Base-by-base conservation (phyloP, 768 basidiomycete species). In the Lactarius vividus region DNA sequence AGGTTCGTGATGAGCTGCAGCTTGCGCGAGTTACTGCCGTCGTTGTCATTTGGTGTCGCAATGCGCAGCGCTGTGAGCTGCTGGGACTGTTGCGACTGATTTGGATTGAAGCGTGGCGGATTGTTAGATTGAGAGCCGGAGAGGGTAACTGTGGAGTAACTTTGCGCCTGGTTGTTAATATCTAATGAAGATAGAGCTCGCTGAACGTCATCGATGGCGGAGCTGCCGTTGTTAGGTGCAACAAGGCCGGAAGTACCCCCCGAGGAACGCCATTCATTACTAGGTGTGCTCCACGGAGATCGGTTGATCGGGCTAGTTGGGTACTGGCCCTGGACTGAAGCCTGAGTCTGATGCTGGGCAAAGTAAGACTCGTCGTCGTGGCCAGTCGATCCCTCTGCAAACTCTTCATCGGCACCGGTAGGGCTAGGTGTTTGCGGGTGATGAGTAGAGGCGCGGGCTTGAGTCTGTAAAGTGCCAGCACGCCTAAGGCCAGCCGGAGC, bases 121-220 rank as follows among this genome's bases (percentile, higher is more conserved):
- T 87, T 86, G 11, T 74, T 77, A 61, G 83, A 82, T 68, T 87
- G 88, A 35, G 84, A 81, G 26, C 78, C 65, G 68, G 75, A 64
- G 62, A 67, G 75, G 57, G 72, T 66, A 61, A 72, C 71, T 16
- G 68, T 63, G 11, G 69, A 74, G 75, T 64, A 76, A 62, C 58
- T 73, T 72, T 68, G 67, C 57, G 73, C 76, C 64, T 77, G 77
- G 57, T 74, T 75, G 68, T 76, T 73, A 35, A 93, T 77, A 70
- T 92, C 91, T 62, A 94, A 79, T 39, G 83, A 77, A 18, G 88
- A 86, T 29, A 93, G 78, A 20, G 89, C 92, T 49, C 86, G 85
- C 70, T 88, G 84, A 18, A 93, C 86, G 62, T 94, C 91, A 69
- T 93, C 92, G 64, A 92, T 83, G 55, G 79, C 78, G 13, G 75